Conservation (phyloP, 2,329 filamentous ascomycete species). For the Pseudogymnoascus pannorum region DNA sequence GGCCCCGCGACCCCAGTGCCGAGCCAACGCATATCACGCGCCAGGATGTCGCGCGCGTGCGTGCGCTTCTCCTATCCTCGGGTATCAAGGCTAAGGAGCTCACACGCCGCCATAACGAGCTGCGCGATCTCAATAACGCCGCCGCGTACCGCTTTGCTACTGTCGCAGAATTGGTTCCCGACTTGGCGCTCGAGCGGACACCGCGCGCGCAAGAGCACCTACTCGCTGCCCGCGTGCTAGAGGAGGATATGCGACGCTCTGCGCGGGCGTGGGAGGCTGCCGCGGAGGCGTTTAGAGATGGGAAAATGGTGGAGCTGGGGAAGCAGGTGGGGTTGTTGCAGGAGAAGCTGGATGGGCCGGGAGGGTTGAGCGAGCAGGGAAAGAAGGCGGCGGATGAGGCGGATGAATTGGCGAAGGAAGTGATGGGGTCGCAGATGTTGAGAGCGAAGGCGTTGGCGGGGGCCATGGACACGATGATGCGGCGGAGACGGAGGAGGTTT, state of each 20-base stretch:
- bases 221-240: conserved; percentile 45
- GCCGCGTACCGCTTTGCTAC: conserved; percentile 17
- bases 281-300: conserved; percentile 49
- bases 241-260: conserved; percentile 39
- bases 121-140: conserved; percentile 19
- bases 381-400: conserved; percentile 67
- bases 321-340: conserved; percentile 19
- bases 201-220: conserved; percentile 32
- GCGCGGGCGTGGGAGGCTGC: conserved; percentile 44
- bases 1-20: conserved; percentile 35
- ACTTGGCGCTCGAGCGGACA: conserved; percentile 14
- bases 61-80: conserved; percentile 69
- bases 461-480: conserved; percentile 67
- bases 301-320: conserved; percentile 48
- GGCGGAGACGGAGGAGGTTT: conserved; percentile 59
- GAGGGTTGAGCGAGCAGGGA: conserved; percentile 32
- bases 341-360: conserved; percentile 40
- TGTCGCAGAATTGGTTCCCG: conserved; percentile 20
- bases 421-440: conserved; percentile 69
- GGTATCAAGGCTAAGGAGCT: conserved; percentile 89
- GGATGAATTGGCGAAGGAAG: conserved; percentile 67
- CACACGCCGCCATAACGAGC: conserved; percentile 47
- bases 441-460: conserved; percentile 76
- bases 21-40: conserved; percentile 39
- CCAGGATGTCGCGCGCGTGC: conserved; percentile 73